A percentile compares a stretch with the other conserved stretches of the same genome.
Evolutionary conservation across 306 rosid species (phyloP).

Genomic region (Lathyrus oleraceus): DNA sequence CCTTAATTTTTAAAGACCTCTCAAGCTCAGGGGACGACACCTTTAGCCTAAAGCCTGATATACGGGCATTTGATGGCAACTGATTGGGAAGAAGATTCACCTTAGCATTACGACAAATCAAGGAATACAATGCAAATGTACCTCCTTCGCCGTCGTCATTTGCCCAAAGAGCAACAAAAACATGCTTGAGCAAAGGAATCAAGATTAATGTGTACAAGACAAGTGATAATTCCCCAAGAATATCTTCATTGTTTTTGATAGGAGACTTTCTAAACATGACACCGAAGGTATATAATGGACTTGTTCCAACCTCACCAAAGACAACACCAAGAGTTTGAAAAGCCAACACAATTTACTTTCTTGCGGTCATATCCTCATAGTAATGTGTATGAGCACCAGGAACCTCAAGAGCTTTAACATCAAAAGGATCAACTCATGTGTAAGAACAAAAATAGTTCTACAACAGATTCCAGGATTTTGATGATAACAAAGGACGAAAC

Average conservation of each 20-base stretch:
- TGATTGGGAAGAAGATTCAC: slow-evolving; percentile 99
- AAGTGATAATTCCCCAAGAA: slow-evolving; percentile 88
- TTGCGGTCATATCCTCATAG: slow-evolving; percentile 74
- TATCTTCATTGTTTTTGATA: slow-evolving; percentile 75
- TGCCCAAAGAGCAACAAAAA: slow-evolving; percentile 90
- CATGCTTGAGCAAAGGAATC: slow-evolving; percentile 88
- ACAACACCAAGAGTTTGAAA: slow-evolving; percentile 97
- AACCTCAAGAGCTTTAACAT: slow-evolving; percentile 95
- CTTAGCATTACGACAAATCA: slow-evolving; percentile 99
- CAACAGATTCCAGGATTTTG: no score
- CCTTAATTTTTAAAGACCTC: slow-evolving; percentile 93
- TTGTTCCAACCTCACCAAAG: slow-evolving; percentile 99
- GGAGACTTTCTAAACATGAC: slow-evolving; percentile 97
- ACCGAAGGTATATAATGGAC: slow-evolving; percentile 90
- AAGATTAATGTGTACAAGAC: slow-evolving; percentile 87
- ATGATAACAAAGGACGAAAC: no score
- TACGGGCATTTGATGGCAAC: slow-evolving; percentile 88
- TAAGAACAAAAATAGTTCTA: no score
- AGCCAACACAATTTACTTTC: slow-evolving; percentile 66
- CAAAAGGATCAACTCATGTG: slow-evolving; percentile 89
- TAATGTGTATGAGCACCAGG: slow-evolving; percentile 76
- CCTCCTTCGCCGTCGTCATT: slow-evolving; percentile 99
- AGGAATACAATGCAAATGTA: slow-evolving; percentile 94
- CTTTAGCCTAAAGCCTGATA: slow-evolving; percentile 94
- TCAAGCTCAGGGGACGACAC: slow-evolving; percentile 97